These are phyloP conservation scores for Calonectria multiphialidica DNA, from an alignment of 2,329 filamentous ascomycete species.

Conservation along the genomic window DNA sequence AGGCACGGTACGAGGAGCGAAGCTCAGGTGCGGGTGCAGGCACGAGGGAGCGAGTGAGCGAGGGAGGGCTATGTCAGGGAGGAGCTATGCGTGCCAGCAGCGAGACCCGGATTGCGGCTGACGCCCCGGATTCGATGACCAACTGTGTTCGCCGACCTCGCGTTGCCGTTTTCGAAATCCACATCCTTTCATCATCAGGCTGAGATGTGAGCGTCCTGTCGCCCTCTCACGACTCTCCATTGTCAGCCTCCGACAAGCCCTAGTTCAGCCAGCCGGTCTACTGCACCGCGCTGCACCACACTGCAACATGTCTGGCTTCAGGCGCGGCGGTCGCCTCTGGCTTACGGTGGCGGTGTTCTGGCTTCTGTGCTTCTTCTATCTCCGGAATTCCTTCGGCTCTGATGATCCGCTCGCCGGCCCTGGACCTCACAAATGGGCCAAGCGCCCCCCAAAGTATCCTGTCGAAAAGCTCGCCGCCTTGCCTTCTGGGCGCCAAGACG, in stretches of 20 bases:
- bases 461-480: conserved; percentile 44
- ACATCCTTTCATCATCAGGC: conserved; percentile 10
- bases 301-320: conserved; percentile 27
- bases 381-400: conserved; percentile 38
- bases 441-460: conserved; percentile 37
- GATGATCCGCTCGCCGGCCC: conserved; percentile 37
- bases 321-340: conserved; percentile 41
- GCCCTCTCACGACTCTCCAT: conserved; percentile 10
- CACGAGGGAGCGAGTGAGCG: not conserved
- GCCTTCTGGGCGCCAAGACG: conserved; percentile 46
- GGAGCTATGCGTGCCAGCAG: conserved; percentile 7
- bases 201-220: conserved; percentile 24
- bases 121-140: conserved; percentile 16
- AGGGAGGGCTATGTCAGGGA: conserved; percentile 10
- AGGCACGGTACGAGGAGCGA: not conserved
- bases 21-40: conserved; percentile 9
- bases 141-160: conserved; percentile 3
- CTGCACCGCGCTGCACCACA: not conserved
- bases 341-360: conserved; percentile 37
- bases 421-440: conserved; percentile 39
- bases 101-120: conserved; percentile 16
- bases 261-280: conserved; percentile 10
- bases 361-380: conserved; percentile 42
- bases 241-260: conserved; percentile 10
- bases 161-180: conserved; percentile 12